These are phyloP conservation scores for Eucalyptus marginata DNA, from an alignment of 345 rosid species.

Conservation along the genomic window DNA sequence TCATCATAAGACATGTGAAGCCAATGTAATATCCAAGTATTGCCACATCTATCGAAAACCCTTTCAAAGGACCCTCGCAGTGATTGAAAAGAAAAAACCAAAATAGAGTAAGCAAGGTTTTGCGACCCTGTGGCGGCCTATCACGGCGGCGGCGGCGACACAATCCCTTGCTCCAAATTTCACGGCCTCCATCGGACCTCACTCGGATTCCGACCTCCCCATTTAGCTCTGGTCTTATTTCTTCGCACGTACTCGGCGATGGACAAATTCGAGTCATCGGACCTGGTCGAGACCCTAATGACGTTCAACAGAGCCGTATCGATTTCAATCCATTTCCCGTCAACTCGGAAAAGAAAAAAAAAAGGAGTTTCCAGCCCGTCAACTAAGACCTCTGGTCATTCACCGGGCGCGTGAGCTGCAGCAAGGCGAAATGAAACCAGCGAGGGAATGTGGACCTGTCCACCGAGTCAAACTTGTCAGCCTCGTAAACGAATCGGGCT, in stretches of 20 bases:
- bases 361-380: no score
- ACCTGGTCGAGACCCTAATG: no score
- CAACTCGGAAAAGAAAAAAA: no score
- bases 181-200: not conserved
- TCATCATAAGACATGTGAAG: not conserved
- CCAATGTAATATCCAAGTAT: not conserved
- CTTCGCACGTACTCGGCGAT: not conserved
- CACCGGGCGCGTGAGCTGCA: not conserved
- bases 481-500: not conserved
- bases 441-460: not conserved
- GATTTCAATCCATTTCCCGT: no score
- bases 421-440: not conserved
- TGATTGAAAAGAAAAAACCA: not conserved
- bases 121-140: no score
- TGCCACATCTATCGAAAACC: not conserved
- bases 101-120: not conserved
- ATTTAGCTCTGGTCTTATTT: not conserved
- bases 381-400: fast-evolving
- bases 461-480: not conserved
- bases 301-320: fast-evolving
- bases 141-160: fast-evolving
- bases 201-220: no score
- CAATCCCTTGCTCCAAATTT: not conserved
- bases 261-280: not conserved
- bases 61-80: not conserved